These are phyloP conservation scores for Chenopodium album DNA, from an alignment of 148 eudicot genomes.

Conservation along the genomic window DNA sequence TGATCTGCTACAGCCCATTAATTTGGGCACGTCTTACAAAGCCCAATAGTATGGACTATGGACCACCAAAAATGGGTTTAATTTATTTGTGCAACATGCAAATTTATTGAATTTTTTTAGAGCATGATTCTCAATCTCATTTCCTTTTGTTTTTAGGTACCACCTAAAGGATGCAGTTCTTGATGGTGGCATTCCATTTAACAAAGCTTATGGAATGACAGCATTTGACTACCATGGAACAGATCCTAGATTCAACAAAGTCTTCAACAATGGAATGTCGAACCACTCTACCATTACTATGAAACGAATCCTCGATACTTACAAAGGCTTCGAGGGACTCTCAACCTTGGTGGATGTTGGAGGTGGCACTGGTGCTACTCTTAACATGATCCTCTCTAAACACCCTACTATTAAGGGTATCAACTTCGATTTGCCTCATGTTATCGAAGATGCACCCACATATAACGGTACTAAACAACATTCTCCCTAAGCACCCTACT, in stretches of 20 bases:
- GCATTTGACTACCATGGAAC: conserved; percentile 87
- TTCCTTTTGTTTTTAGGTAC: conserved; percentile 46
- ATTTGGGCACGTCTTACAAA: neutral
- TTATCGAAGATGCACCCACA: conserved; percentile 69
- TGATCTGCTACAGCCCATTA: neutral
- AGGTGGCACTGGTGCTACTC: conserved; percentile 78
- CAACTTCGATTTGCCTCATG: conserved; percentile 85
- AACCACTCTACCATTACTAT: conserved; percentile 77
- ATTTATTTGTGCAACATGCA: neutral
- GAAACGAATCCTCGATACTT: conserved; percentile 70
- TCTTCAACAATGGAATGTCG: conserved; percentile 81
- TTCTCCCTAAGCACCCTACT: neutral
- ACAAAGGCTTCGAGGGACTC: conserved; percentile 68
- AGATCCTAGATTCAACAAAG: conserved; percentile 76
- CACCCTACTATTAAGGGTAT: conserved; percentile 74
- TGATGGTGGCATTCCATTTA: conserved; percentile 88
- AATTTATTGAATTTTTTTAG: no score
- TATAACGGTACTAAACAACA: conserved; percentile 43
- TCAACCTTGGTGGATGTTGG: conserved; percentile 71
- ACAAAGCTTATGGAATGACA: conserved; percentile 87
- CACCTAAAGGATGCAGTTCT: conserved; percentile 79
- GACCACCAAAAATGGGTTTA: neutral
- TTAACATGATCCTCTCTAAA: conserved; percentile 73
- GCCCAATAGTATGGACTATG: neutral
- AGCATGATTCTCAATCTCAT: neutral